Evolutionary conservation across 768 basidiomycete genomes (phyloP).

Genomic region (Xerocomellus intermedius): DNA sequence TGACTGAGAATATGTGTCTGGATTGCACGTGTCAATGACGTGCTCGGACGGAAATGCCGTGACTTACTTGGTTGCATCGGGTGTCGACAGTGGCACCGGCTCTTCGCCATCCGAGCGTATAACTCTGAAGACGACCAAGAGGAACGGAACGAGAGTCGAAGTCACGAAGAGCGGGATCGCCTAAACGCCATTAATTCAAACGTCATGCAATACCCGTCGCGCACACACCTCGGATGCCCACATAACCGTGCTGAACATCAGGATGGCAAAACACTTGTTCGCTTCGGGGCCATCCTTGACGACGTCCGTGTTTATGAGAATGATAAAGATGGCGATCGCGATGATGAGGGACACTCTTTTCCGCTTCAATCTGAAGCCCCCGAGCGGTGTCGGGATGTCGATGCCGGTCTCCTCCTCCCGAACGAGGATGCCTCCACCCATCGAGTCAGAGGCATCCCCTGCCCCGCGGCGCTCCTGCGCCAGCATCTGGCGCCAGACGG

Average conservation of each 20-base stretch:
- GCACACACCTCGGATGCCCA: slow-evolving; percentile 92
- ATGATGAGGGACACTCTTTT: slow-evolving; percentile 57
- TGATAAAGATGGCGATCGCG: slow-evolving; percentile 56
- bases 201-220: neutral
- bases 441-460: slow-evolving; percentile 32
- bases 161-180: slow-evolving; percentile 98
- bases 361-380: slow-evolving; percentile 61
- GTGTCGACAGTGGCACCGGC: slow-evolving; percentile 49
- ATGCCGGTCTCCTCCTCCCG: slow-evolving; percentile 38
- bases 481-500: slow-evolving; percentile 97
- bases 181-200: slow-evolving; percentile 38
- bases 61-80: slow-evolving; percentile 78
- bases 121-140: slow-evolving; percentile 83
- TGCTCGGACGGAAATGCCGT: neutral
- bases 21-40: neutral
- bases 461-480: slow-evolving; percentile 69
- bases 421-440: slow-evolving; percentile 47
- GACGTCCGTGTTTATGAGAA: slow-evolving; percentile 58
- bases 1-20: slow-evolving; percentile 88
- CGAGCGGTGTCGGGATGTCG: slow-evolving; percentile 61
- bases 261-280: slow-evolving; percentile 86
- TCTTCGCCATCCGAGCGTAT: slow-evolving; percentile 54
- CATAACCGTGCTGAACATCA: slow-evolving; percentile 85
- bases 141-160: slow-evolving; percentile 82
- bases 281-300: slow-evolving; percentile 63